A percentile compares a stretch with the other conserved stretches of the same genome.
Conservation (phyloP, 371 early-diverging fungal genomes). For the Umbelopsis sp. region DNA sequence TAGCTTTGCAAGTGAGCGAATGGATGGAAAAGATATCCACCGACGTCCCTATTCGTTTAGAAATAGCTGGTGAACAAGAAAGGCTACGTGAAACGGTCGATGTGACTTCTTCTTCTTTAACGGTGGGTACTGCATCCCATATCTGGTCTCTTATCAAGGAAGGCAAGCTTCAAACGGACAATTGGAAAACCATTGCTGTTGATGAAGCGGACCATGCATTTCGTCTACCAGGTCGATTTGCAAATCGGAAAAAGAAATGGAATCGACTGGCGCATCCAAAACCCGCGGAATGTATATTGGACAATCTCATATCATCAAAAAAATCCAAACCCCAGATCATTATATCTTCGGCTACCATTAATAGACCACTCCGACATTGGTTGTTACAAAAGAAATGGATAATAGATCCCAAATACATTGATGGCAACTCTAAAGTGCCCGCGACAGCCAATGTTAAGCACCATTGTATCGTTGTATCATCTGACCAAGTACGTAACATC, state of each 20-base stretch:
- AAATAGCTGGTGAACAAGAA: constrained; percentile 9
- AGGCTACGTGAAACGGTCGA: constrained; percentile 21
- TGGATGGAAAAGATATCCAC: constrained; percentile 49
- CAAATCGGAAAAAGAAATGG: constrained; percentile 48
- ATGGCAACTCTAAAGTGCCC: constrained; percentile 31
- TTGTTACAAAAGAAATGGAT: constrained; percentile 62
- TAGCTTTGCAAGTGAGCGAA: constrained; percentile 76
- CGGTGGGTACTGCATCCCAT: constrained; percentile 73
- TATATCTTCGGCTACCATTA: constrained; percentile 76
- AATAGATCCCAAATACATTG: constrained; percentile 62
- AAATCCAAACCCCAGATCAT: constrained; percentile 54
- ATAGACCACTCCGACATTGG: constrained; percentile 63
- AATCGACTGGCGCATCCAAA: constrained; percentile 66
- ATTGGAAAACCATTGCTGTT: constrained; percentile 62
- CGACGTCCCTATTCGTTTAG: background rate
- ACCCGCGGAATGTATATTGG: constrained; percentile 63
- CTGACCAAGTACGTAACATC: constrained; percentile 57
- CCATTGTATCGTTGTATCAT: constrained; percentile 60
- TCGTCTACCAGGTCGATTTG: constrained; percentile 62
- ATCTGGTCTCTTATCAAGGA: constrained; percentile 50
- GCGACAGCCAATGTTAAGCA: constrained; percentile 38
- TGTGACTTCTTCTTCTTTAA: constrained; percentile 44
- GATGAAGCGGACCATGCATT: constrained; percentile 84
- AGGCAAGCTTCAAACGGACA: constrained; percentile 42
- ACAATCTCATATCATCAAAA: constrained; percentile 42